A percentile compares a stretch with the other conserved stretches of the same genome.
Evolutionary conservation across 2,329 filamentous ascomycete genomes (phyloP).

Genomic region (Cladosporium sp.): DNA sequence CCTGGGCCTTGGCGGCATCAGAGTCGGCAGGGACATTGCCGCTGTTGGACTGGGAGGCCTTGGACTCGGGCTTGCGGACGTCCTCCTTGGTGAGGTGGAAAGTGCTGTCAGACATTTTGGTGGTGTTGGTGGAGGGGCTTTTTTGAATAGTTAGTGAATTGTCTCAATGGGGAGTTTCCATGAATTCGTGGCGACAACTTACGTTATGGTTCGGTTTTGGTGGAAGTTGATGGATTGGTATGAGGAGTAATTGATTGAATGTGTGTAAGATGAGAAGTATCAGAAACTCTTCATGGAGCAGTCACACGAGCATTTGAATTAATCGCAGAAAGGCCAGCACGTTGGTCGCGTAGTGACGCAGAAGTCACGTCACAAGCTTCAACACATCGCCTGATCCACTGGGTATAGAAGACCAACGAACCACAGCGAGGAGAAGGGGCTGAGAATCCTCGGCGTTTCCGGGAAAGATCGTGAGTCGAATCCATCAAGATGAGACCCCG

Average conservation of each 20-base stretch:
- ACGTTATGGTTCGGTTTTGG: background rate
- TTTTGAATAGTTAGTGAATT: background rate
- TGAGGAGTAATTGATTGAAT: background rate
- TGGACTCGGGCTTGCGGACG: constrained; percentile 44
- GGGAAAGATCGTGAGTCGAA: background rate
- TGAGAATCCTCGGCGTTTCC: constrained; percentile 2
- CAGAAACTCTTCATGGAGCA: background rate
- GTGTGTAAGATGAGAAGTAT: background rate
- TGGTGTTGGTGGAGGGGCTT: background rate
- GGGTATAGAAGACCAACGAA: constrained; percentile 6
- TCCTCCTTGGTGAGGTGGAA: constrained; percentile 48
- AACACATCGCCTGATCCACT: background rate
- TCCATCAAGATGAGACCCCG: constrained; percentile 1
- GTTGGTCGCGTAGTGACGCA: background rate
- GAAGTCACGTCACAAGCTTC: constrained; percentile 1
- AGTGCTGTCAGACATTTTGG: constrained; percentile 34
- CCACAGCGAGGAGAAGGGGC: constrained; percentile 6
- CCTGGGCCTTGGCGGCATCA: constrained; percentile 44
- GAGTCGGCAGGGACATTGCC: constrained; percentile 42
- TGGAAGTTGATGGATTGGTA: background rate
- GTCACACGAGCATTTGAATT: constrained; percentile 10
- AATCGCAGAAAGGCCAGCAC: background rate
- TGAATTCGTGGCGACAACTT: background rate
- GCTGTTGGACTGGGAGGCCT: constrained; percentile 34
- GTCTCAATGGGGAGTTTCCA: background rate